Conservation (phyloP, 192 early-diverging fungal genomes). For the Spinellus fusiger region DNA sequence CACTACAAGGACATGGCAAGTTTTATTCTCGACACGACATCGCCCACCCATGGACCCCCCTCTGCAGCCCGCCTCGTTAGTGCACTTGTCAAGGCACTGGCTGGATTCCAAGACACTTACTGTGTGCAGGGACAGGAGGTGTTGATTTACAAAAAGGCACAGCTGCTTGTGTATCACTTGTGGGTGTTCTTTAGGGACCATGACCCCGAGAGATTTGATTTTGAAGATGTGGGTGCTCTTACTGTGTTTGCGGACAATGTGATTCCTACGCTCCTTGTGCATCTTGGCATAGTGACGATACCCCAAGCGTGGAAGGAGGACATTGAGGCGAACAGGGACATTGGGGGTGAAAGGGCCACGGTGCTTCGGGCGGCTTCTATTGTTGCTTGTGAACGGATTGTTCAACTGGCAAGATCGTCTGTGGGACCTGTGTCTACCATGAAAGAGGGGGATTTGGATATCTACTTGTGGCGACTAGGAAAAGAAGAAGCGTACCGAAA, state of each 20-base stretch:
- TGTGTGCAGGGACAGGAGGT: slow-evolving; percentile 42
- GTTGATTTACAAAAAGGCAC: slow-evolving; percentile 76
- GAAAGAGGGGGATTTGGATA: slow-evolving; percentile 48
- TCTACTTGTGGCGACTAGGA: slow-evolving; percentile 69
- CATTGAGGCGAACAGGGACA: slow-evolving; percentile 37
- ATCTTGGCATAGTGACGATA: slow-evolving; percentile 45
- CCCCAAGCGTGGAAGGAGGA: slow-evolving; percentile 43
- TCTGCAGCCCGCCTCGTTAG: slow-evolving; percentile 51
- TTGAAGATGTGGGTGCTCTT: slow-evolving; percentile 55
- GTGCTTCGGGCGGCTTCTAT: slow-evolving; percentile 69
- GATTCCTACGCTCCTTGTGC: slow-evolving; percentile 58
- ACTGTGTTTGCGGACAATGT: slow-evolving; percentile 77
- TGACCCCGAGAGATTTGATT: slow-evolving; percentile 51
- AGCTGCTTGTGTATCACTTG: slow-evolving; percentile 62
- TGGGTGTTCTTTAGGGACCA: slow-evolving; percentile 51
- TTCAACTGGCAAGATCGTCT: slow-evolving; percentile 29
- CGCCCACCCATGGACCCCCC: slow-evolving; percentile 29
- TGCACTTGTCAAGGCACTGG: slow-evolving; percentile 56
- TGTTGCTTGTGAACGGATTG: slow-evolving; percentile 55
- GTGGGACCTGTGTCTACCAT: slow-evolving; percentile 32
- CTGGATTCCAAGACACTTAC: slow-evolving; percentile 61
- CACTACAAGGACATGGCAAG: slow-evolving; percentile 60
- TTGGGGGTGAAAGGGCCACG: slow-evolving; percentile 44
- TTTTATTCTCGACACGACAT: slow-evolving; percentile 63
- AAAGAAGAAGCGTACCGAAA: slow-evolving; percentile 60